Evolutionary conservation across 208 protist genomes (phyloP).

Genomic region (Herpetomonas tarakana): DNA sequence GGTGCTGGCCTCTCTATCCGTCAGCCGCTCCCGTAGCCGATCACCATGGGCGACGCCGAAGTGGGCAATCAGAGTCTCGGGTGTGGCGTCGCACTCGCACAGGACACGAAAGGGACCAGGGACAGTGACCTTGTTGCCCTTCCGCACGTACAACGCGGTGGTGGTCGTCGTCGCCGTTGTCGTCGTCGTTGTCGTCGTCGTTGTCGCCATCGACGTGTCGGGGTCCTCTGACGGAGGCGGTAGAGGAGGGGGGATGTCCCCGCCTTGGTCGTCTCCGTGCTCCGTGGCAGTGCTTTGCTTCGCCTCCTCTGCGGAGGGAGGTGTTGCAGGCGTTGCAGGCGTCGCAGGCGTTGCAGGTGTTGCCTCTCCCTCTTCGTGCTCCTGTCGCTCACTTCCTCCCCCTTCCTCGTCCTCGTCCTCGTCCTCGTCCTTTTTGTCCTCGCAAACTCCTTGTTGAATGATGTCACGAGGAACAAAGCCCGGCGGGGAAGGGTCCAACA

Average conservation of each 20-base stretch:
- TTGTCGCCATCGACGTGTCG: background rate
- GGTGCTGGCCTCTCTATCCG: too few species aligned
- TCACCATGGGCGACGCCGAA: slow-evolving; percentile 55
- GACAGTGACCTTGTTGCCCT: slow-evolving; percentile 23
- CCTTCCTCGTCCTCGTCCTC: background rate
- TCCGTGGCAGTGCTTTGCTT: background rate
- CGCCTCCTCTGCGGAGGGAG: background rate
- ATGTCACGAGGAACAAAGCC: too few species aligned
- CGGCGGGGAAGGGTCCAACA: background rate
- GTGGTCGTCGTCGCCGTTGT: background rate
- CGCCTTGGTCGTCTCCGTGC: too few species aligned
- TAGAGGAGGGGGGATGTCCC: background rate
- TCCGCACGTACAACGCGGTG: slow-evolving; percentile 21
- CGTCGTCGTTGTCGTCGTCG: slow-evolving; percentile 1
- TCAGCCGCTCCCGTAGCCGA: slow-evolving; percentile 14
- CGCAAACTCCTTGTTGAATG: too few species aligned
- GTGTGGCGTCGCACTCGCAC: slow-evolving; percentile 30
- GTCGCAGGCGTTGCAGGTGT: background rate
- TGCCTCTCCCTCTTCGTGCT: too few species aligned
- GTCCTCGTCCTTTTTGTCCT: background rate
- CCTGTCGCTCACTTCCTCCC: background rate
- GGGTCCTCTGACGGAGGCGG: background rate
- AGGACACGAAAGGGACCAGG: slow-evolving; percentile 32
- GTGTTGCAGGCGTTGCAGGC: too few species aligned
- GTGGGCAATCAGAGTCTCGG: slow-evolving; percentile 9